Conservation (phyloP, 225 moss, liverwort and hornwort genomes). For the Ulota crispa region DNA sequence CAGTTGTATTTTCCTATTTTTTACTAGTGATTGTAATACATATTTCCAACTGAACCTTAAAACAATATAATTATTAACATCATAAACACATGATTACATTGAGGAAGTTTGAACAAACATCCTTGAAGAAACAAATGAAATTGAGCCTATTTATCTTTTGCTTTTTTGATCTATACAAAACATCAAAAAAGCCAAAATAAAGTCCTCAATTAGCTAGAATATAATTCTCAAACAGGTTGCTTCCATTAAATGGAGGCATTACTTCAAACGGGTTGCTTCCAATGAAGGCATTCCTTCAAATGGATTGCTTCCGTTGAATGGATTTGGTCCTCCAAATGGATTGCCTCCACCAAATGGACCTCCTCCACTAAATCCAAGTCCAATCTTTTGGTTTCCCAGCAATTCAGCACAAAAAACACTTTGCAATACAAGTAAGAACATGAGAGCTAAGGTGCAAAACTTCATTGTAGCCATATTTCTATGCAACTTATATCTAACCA, state of each 20-base stretch:
- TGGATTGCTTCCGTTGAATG: neutral
- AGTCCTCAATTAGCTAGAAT: neutral
- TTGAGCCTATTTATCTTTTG: neutral
- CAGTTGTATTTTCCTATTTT: too few relatives aligned
- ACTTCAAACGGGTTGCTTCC: neutral
- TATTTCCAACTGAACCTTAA: too few relatives aligned
- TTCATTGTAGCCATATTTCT: neutral
- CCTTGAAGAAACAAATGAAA: neutral
- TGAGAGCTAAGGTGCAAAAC: neutral
- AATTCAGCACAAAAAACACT: neutral
- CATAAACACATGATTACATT: too few relatives aligned
- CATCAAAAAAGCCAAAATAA: too few relatives aligned
- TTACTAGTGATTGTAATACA: too few relatives aligned
- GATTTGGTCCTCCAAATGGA: neutral
- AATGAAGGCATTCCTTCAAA: neutral
- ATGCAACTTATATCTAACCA: rapidly evolving
- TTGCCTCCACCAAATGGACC: neutral
- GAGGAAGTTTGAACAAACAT: neutral
- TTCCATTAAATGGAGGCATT: neutral
- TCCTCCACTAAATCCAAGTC: neutral
- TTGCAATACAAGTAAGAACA: neutral
- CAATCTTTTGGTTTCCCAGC: neutral
- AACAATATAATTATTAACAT: neutral
- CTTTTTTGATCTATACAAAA: neutral
- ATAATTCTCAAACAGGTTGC: neutral